Evolutionary conservation across 2,329 filamentous ascomycete species (phyloP).

Genomic region (Colletotrichum sp.): DNA sequence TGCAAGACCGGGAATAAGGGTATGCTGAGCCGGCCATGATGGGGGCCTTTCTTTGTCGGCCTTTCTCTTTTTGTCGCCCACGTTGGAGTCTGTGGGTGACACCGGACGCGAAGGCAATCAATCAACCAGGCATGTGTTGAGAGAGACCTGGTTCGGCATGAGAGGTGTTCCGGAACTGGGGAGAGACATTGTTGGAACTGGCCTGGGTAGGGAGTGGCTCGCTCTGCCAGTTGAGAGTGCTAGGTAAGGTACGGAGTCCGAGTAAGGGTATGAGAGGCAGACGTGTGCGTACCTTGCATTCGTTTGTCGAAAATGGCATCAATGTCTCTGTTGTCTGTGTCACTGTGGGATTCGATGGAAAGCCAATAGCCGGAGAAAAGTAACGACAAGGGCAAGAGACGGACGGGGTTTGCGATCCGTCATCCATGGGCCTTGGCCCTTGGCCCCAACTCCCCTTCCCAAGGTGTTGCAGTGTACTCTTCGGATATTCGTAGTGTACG

Average conservation of each 20-base stretch:
- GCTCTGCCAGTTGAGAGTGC: not conserved
- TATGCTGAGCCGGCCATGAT: not conserved
- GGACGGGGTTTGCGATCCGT: not conserved
- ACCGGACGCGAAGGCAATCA: not conserved
- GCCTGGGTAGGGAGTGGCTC: not conserved
- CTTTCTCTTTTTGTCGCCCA: not conserved
- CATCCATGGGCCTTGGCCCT: not conserved
- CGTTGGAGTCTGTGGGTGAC: not conserved
- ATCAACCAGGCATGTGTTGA: not conserved
- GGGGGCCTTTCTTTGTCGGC: not conserved
- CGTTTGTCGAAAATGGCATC: not conserved
- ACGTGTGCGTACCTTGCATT: not conserved
- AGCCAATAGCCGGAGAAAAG: not conserved
- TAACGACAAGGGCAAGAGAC: not conserved
- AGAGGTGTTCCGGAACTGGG: not conserved
- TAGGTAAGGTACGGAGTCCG: not conserved
- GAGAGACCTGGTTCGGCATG: not conserved
- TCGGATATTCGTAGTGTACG: not conserved
- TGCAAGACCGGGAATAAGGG: not conserved
- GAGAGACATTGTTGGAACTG: not conserved
- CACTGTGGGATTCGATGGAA: not conserved
- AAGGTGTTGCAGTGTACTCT: not conserved
- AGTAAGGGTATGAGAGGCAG: not conserved
- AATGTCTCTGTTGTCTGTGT: constrained; percentile 1
- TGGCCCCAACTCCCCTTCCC: not conserved